phyloP scores from a whole-genome alignment of 2,329 filamentous ascomycete species.

The Fusarium transvaalense region DNA sequence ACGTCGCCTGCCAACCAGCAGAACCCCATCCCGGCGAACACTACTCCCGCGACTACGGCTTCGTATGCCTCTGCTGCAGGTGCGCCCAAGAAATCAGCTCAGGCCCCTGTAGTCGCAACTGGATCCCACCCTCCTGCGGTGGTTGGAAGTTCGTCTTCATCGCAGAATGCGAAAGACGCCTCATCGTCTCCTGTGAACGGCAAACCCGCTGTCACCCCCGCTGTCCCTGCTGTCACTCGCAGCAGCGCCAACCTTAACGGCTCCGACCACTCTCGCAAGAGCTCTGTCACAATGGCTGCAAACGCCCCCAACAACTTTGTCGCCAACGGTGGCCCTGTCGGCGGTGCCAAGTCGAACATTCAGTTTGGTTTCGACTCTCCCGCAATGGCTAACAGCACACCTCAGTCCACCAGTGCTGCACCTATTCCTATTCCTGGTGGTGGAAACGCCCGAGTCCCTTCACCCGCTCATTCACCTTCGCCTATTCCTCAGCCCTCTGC shows the following conservation, averaged over 20 bases:
- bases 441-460: conserved; percentile 77
- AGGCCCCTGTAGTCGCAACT: conserved; percentile 71
- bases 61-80: conserved; percentile 77
- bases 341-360: conserved; percentile 73
- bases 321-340: conserved; percentile 77
- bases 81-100: conserved; percentile 72
- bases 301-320: conserved; percentile 81
- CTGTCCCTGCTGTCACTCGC: conserved; percentile 75
- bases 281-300: conserved; percentile 91
- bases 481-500: conserved; percentile 91
- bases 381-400: conserved; percentile 74
- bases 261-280: conserved; percentile 83
- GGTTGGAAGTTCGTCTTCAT: conserved; percentile 64
- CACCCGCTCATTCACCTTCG: conserved; percentile 88
- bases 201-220: conserved; percentile 77
- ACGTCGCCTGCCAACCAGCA: conserved; percentile 70
- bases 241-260: conserved; percentile 77
- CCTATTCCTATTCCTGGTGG: conserved; percentile 73
- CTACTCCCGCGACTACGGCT: conserved; percentile 68
- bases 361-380: conserved; percentile 87
- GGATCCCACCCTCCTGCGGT: conserved; percentile 67
- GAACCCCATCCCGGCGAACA: conserved; percentile 68
- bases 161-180: conserved; percentile 72
- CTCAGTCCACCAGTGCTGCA: conserved; percentile 67
- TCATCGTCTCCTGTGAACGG: conserved; percentile 87